Conservation (phyloP, 1,284 basidiomycete species). For the Ustilago nuda region DNA sequence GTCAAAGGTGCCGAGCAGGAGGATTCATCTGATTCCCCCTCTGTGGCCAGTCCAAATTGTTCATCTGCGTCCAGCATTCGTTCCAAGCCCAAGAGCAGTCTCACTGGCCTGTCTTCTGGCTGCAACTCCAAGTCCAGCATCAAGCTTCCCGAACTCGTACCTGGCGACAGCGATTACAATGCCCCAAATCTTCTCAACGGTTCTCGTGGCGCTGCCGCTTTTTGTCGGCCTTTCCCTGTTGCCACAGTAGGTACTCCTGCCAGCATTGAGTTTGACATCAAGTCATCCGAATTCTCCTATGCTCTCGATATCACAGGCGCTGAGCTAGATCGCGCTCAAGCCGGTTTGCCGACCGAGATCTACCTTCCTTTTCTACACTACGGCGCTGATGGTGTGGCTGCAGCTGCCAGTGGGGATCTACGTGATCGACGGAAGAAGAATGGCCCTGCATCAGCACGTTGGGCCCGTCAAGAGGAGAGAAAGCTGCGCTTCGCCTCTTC, state of each 20-base stretch:
- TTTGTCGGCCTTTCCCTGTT: constrained; percentile 58
- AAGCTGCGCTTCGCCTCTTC: constrained; percentile 24
- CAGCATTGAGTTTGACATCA: constrained; percentile 60
- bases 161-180: constrained; percentile 25
- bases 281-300: constrained; percentile 53
- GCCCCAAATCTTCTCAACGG: constrained; percentile 51
- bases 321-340: constrained; percentile 20
- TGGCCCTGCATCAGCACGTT: constrained; percentile 8
- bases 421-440: constrained; percentile 31
- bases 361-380: constrained; percentile 90
- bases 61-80: constrained; percentile 15
- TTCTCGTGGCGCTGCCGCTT: constrained; percentile 54
- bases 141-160: constrained; percentile 25
- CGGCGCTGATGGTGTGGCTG: constrained; percentile 73
- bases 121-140: constrained; percentile 21
- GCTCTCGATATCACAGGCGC: constrained; percentile 38
- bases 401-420: constrained; percentile 43
- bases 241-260: constrained; percentile 57
- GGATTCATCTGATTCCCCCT: not conserved
- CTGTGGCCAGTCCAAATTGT: not conserved
- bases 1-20: constrained; percentile 63
- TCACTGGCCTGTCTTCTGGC: constrained; percentile 15
- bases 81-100: constrained; percentile 16
- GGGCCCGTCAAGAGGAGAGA: constrained; percentile 39
- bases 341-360: constrained; percentile 79